Evolutionary conservation across 495 filamentous ascomycete genomes (phyloP).

Genomic region (Friedmanniomyces endolithicus): DNA sequence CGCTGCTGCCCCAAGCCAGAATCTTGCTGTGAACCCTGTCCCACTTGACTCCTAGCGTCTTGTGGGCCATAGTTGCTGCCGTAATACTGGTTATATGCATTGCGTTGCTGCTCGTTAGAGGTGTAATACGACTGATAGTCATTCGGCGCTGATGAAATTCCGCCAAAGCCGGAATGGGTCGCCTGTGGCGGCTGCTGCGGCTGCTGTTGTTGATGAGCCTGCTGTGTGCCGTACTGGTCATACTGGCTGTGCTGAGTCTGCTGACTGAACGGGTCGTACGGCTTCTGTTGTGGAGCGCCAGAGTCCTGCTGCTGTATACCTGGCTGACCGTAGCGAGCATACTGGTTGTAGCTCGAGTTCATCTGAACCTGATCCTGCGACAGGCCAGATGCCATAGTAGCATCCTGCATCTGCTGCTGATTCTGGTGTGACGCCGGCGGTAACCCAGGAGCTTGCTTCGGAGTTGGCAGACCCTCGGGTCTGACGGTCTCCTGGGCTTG

Average conservation of each 20-base stretch:
- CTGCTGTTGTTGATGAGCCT: slow-evolving; percentile 33
- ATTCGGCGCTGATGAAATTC: slow-evolving; percentile 59
- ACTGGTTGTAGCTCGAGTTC: slow-evolving; percentile 43
- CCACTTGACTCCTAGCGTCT: slow-evolving; percentile 36
- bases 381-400: slow-evolving; percentile 9
- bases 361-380: slow-evolving; percentile 11
- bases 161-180: slow-evolving; percentile 37
- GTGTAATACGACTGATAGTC: slow-evolving; percentile 83
- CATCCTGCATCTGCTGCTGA: slow-evolving; percentile 32
- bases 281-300: slow-evolving; percentile 56
- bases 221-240: slow-evolving; percentile 41
- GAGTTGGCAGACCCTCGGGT: slow-evolving; percentile 24
- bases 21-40: slow-evolving; percentile 49
- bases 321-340: slow-evolving; percentile 54
- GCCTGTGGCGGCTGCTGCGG: slow-evolving; percentile 35
- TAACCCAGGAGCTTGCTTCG: slow-evolving; percentile 37
- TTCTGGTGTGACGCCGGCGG: slow-evolving; percentile 33
- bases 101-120: slow-evolving; percentile 61
- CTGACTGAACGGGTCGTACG: slow-evolving; percentile 77
- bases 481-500: slow-evolving; percentile 22
- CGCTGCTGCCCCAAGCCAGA: slow-evolving; percentile 55
- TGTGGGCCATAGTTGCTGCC: slow-evolving; percentile 59
- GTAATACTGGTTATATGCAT: slow-evolving; percentile 69
- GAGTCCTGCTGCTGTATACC: slow-evolving; percentile 41
- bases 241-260: slow-evolving; percentile 49